Conservation (phyloP, 345 rosid genomes). For the Boechera divaricarpa region DNA sequence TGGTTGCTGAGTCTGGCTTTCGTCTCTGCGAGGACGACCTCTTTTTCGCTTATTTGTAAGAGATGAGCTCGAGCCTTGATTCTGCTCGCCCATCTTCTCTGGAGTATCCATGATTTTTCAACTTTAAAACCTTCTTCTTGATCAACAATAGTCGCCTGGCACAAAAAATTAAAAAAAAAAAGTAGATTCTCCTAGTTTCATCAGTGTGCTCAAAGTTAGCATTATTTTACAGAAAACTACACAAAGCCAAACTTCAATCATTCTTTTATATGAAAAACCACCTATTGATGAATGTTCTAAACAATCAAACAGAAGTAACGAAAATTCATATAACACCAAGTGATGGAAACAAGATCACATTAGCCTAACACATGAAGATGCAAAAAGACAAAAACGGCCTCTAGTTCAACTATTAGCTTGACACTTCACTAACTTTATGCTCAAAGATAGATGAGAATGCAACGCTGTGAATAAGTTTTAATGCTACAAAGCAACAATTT, state of each 20-base stretch:
- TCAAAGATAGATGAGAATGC: neutral
- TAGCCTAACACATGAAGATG: neutral
- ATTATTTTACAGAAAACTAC: neutral
- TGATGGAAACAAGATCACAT: neutral
- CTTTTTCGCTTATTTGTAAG: constrained; percentile 57
- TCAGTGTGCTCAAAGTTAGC: neutral
- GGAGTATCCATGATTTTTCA: constrained; percentile 6
- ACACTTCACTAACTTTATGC: neutral
- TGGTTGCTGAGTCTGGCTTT: constrained; percentile 41
- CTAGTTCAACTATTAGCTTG: neutral
- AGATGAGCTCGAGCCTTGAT: constrained; percentile 46
- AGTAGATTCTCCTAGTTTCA: constrained; percentile 4
- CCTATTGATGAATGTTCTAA: neutral
- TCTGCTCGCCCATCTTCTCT: constrained; percentile 47
- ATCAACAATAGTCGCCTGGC: constrained; percentile 7
- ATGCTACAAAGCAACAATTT: neutral
- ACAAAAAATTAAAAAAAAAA: neutral
- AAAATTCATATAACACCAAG: neutral
- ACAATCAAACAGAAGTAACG: constrained; percentile 3
- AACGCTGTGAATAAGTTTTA: neutral
- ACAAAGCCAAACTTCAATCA: constrained; percentile 5
- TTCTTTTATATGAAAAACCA: neutral
- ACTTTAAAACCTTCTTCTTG: constrained; percentile 22
- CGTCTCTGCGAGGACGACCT: constrained; percentile 67
- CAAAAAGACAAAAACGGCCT: neutral